These are phyloP conservation scores for Cymbopogon citratus DNA, from an alignment of 176 grass and related monocot genomes.

Conservation along the genomic window DNA sequence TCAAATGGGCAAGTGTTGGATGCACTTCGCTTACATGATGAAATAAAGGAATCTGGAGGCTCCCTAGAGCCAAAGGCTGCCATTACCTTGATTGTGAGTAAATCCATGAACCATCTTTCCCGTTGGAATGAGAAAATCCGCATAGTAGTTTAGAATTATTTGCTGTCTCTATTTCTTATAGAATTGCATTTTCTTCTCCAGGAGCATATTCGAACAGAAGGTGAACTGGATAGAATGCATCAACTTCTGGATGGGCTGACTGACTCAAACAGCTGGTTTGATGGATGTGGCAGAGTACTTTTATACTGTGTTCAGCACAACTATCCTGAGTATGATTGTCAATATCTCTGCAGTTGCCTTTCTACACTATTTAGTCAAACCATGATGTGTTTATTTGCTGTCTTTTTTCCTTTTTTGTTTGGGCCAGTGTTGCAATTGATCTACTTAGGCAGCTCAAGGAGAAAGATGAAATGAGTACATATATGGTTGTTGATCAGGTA, in stretches of 20 bases:
- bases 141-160: not conserved
- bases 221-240: slow-evolving; percentile 64
- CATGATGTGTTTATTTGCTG: slow-evolving; percentile 24
- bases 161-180: slow-evolving; percentile 23
- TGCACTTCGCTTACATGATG: slow-evolving; percentile 58
- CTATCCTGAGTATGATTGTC: slow-evolving; percentile 58
- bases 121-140: not conserved
- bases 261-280: slow-evolving; percentile 68
- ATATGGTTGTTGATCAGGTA: slow-evolving; percentile 78
- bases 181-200: slow-evolving; percentile 31
- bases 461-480: slow-evolving; percentile 56
- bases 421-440: slow-evolving; percentile 53
- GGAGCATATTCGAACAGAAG: slow-evolving; percentile 76
- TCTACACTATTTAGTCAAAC: slow-evolving; percentile 30
- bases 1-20: slow-evolving; percentile 69
- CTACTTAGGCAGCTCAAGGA: slow-evolving; percentile 74
- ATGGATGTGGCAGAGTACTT: slow-evolving; percentile 66
- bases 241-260: slow-evolving; percentile 61
- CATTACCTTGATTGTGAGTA: slow-evolving; percentile 71
- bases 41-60: slow-evolving; percentile 66
- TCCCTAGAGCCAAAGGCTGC: slow-evolving; percentile 59
- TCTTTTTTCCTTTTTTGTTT: slow-evolving; percentile 1
- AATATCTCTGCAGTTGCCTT: slow-evolving; percentile 19
- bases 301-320: slow-evolving; percentile 68
- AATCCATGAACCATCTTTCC: slow-evolving; percentile 17